Conservation (phyloP, 805 yeast genomes). For the Yarrowia sp. region DNA sequence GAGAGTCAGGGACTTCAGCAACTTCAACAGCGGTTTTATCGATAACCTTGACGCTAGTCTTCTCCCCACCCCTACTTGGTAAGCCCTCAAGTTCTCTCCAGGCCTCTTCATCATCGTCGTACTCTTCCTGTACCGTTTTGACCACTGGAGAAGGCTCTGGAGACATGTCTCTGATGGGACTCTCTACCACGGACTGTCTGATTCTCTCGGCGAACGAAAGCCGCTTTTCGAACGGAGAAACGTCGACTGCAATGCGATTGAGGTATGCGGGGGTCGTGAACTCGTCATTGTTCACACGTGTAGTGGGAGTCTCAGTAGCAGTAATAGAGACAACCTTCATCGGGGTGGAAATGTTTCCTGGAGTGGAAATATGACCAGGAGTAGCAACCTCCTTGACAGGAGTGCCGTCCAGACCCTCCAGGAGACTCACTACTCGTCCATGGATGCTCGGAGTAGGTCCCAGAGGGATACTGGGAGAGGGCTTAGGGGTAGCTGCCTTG, state of each 20-base stretch:
- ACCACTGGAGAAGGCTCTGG: background rate
- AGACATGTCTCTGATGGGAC: background rate
- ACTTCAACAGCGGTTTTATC: no score
- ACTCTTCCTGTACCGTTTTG: background rate
- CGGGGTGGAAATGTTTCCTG: background rate
- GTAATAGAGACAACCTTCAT: background rate
- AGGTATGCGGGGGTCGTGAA: conserved; percentile 30
- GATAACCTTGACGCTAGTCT: no score
- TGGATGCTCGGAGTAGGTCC: conserved; percentile 90
- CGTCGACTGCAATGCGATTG: conserved; percentile 44
- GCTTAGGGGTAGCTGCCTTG: conserved; percentile 15
- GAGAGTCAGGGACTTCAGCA: no score
- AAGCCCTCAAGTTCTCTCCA: conserved; percentile 19
- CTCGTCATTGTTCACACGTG: conserved; percentile 1
- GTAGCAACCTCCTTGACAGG: conserved; percentile 26
- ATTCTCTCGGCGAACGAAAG: conserved; percentile 28
- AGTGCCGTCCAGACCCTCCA: conserved; percentile 56
- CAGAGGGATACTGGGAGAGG: conserved; percentile 52
- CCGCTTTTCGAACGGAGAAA: conserved; percentile 15
- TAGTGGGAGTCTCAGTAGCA: background rate
- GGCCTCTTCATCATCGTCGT: conserved; percentile 15
- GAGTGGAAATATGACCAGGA: background rate
- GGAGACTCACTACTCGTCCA: conserved; percentile 76
- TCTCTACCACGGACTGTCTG: conserved; percentile 17
- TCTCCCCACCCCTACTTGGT: background rate